Evolutionary conservation across 2,329 filamentous ascomycete genomes (phyloP).

Genomic region (Paradendryphiella salina): DNA sequence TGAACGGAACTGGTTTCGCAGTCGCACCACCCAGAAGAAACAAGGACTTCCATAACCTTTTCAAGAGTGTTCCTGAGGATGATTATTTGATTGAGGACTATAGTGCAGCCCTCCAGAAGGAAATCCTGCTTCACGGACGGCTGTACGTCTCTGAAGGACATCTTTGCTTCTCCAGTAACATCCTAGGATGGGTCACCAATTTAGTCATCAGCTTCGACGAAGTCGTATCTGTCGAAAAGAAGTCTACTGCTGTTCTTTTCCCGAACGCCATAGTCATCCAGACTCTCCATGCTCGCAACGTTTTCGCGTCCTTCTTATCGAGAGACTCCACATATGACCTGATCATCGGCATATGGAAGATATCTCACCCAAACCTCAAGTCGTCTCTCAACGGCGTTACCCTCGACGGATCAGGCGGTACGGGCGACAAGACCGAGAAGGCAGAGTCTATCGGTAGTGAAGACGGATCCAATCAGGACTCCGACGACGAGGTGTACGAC

Average conservation of each 20-base stretch:
- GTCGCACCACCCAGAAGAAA: slow-evolving; percentile 96
- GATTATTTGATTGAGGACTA: slow-evolving; percentile 99
- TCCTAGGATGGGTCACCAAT: slow-evolving; percentile 96
- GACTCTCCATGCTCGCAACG: slow-evolving; percentile 90
- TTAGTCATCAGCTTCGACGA: slow-evolving; percentile 98
- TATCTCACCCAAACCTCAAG: slow-evolving; percentile 87
- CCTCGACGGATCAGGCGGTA: slow-evolving; percentile 69
- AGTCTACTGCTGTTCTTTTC: slow-evolving; percentile 91
- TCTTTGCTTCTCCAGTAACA: slow-evolving; percentile 98
- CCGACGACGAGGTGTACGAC: slow-evolving; percentile 76
- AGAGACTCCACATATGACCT: slow-evolving; percentile 95
- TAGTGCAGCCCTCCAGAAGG: slow-evolving; percentile 91
- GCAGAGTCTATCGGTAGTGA: slow-evolving; percentile 62
- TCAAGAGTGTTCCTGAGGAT: slow-evolving; percentile 96
- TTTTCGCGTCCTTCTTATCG: slow-evolving; percentile 93
- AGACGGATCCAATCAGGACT: slow-evolving; percentile 61
- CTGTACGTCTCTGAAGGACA: slow-evolving; percentile 97
- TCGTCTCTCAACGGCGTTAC: slow-evolving; percentile 88
- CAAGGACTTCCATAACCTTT: slow-evolving; percentile 88
- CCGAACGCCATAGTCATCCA: slow-evolving; percentile 98
- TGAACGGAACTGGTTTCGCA: slow-evolving; percentile 94
- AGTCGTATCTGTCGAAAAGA: slow-evolving; percentile 94
- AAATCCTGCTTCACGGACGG: slow-evolving; percentile 90
- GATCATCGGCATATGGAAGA: slow-evolving; percentile 97
- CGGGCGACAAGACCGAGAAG: slow-evolving; percentile 89